Percentiles rank a stretch among this genome's conserved stretches.
phyloP scores from a whole-genome alignment of 805 yeast genomes.

The Komagataella pastoris region DNA sequence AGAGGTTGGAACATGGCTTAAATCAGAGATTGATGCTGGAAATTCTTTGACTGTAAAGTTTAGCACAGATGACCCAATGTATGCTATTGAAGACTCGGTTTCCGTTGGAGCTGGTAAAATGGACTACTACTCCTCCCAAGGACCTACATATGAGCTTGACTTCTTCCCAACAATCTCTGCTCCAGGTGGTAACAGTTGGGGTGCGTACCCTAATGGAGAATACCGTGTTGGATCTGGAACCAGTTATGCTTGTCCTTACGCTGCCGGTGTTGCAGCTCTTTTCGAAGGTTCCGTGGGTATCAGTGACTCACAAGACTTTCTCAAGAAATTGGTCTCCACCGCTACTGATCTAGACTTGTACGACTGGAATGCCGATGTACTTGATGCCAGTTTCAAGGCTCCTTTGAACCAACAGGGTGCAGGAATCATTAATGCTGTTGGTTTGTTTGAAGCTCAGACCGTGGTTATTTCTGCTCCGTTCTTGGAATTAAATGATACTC shows the following conservation, averaged over 20 bases:
- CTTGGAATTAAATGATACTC: constrained; percentile 7
- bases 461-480: constrained; percentile 3
- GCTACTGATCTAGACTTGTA: constrained; percentile 2
- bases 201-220: constrained; percentile 2
- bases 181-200: constrained; percentile 10
- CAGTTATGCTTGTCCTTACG: constrained; percentile 9
- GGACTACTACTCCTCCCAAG: constrained; percentile 8
- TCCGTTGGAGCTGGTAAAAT: constrained; percentile 5
- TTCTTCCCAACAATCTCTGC: constrained; percentile 10
- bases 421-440: constrained; percentile 8
- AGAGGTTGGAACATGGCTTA: constrained; percentile 5
- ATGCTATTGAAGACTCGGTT: neutral
- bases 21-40: constrained; percentile 1
- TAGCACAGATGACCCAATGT: neutral
- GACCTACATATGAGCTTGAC: constrained; percentile 9
- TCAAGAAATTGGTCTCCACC: constrained; percentile 3
- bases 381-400: constrained; percentile 1
- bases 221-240: constrained; percentile 8
- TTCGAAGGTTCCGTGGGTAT: constrained; percentile 4
- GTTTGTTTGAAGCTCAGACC: constrained; percentile 6
- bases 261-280: constrained; percentile 9
- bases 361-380: neutral
- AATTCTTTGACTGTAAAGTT: neutral
- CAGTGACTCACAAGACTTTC: constrained; percentile 1
- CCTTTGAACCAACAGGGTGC: constrained; percentile 10